Percentiles rank a stretch among this genome's conserved stretches.
These are phyloP conservation scores for Cylindrotheca closterium DNA, from an alignment of 108 stramenopile species.

Conservation along the genomic window DNA sequence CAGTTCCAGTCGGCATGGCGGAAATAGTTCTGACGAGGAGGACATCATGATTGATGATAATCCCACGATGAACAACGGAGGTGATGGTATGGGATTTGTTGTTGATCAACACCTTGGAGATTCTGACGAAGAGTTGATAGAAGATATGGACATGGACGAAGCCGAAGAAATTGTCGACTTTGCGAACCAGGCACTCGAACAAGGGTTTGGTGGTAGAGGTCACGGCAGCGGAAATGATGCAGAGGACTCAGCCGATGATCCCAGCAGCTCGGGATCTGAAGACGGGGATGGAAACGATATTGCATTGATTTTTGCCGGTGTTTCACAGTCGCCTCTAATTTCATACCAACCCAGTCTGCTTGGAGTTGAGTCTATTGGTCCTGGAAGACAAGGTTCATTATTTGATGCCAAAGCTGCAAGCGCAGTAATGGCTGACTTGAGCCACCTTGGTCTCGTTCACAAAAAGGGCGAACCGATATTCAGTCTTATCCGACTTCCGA, in stretches of 20 bases:
- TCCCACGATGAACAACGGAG: not conserved
- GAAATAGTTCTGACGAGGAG: not conserved
- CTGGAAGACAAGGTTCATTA: conserved; percentile 64
- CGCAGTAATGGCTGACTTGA: conserved; percentile 75
- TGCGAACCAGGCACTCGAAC: conserved; percentile 20
- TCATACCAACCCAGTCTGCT: conserved; percentile 80
- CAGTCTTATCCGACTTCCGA: conserved; percentile 78
- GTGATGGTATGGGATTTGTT: not conserved
- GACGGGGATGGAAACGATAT: conserved; percentile 35
- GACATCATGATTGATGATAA: not conserved
- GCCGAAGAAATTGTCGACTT: conserved; percentile 58
- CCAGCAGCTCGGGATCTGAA: conserved; percentile 43
- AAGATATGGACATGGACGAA: conserved; percentile 53
- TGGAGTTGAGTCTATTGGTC: conserved; percentile 57
- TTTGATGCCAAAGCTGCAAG: conserved; percentile 67
- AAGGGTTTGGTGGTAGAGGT: not conserved
- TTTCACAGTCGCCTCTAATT: conserved; percentile 72
- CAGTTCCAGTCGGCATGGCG: not conserved
- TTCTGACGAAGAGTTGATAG: conserved; percentile 26
- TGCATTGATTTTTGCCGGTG: conserved; percentile 58
- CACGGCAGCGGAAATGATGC: not conserved
- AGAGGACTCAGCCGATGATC: conserved; percentile 49
- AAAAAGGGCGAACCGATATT: conserved; percentile 49
- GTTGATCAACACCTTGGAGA: conserved; percentile 14
- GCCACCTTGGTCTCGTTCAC: conserved; percentile 80